Evolutionary conservation across 495 filamentous ascomycete species (phyloP).

Genomic region (Articulospora tetracladia): DNA sequence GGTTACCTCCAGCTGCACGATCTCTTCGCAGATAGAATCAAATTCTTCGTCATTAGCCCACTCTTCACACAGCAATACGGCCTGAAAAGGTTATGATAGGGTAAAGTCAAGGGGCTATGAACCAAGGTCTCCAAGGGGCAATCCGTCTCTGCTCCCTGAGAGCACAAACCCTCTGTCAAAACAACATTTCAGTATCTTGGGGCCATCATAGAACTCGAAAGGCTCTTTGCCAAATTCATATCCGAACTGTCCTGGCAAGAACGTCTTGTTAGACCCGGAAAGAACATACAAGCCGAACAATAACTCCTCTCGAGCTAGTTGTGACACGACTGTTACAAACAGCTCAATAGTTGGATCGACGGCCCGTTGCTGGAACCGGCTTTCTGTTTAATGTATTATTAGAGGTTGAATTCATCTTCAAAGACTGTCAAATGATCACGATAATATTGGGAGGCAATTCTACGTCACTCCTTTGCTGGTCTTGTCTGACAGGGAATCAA

Average conservation of each 20-base stretch:
- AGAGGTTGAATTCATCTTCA: conserved; percentile 17
- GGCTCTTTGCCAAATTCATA: conserved; percentile 29
- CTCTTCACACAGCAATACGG: conserved; percentile 53
- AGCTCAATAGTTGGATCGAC: conserved; percentile 18
- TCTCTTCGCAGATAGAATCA: conserved; percentile 39
- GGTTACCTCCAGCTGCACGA: conserved; percentile 39
- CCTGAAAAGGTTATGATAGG: conserved; percentile 55
- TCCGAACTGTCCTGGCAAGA: conserved; percentile 41
- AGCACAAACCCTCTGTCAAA: conserved; percentile 39
- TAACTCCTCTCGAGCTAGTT: conserved; percentile 17
- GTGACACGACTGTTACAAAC: conserved; percentile 22
- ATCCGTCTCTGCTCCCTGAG: conserved; percentile 6
- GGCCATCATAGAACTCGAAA: conserved; percentile 53
- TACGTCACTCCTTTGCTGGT: not conserved
- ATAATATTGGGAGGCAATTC: not conserved
- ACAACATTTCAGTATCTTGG: conserved; percentile 45
- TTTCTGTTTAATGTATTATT: conserved; percentile 27
- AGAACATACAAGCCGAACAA: conserved; percentile 61
- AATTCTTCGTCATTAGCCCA: conserved; percentile 36
- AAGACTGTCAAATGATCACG: not conserved
- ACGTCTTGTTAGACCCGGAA: conserved; percentile 58
- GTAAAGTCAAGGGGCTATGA: conserved; percentile 44
- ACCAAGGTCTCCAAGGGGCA: conserved; percentile 46
- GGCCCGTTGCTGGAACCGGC: conserved; percentile 19
- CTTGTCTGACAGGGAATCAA: not conserved